Conservation (phyloP, 768 basidiomycete genomes). For the Collybia sordida region DNA sequence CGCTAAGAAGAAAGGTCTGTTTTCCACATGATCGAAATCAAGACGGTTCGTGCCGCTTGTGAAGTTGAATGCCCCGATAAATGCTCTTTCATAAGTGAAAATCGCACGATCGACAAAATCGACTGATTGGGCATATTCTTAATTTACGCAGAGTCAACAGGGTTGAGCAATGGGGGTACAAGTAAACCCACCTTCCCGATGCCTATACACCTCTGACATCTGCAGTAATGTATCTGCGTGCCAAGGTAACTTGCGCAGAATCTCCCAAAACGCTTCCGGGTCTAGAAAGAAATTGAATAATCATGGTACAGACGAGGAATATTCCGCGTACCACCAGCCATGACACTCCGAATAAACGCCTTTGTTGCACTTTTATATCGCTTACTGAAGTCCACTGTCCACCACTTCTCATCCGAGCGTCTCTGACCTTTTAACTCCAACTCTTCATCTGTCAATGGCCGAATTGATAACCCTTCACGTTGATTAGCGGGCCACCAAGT, state of each 20-base stretch:
- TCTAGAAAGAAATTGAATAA: slow-evolving; percentile 38
- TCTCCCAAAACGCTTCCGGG: slow-evolving; percentile 73
- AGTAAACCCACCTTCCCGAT: slow-evolving; percentile 71
- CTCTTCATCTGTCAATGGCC: slow-evolving; percentile 58
- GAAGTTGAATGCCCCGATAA: slow-evolving; percentile 85
- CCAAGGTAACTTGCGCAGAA: slow-evolving; percentile 81
- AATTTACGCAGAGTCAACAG: background rate
- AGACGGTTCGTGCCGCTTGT: slow-evolving; percentile 79
- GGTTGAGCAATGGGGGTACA: background rate
- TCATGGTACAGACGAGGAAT: background rate
- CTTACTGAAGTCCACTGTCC: slow-evolving; percentile 85
- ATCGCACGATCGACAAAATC: slow-evolving; percentile 92
- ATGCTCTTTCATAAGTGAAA: slow-evolving; percentile 90
- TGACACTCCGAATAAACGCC: slow-evolving; percentile 78
- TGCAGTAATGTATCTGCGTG: slow-evolving; percentile 92
- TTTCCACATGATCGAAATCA: slow-evolving; percentile 90
- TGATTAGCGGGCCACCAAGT: slow-evolving; percentile 73
- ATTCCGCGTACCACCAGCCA: slow-evolving; percentile 67
- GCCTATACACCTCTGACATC: slow-evolving; percentile 78
- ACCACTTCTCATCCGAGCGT: slow-evolving; percentile 70
- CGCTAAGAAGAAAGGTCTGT: slow-evolving; percentile 89
- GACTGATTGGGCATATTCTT: slow-evolving; percentile 81
- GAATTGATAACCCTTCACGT: slow-evolving; percentile 73
- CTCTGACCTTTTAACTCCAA: slow-evolving; percentile 32
- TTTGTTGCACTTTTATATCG: slow-evolving; percentile 80